Conservation (phyloP, 1,284 basidiomycete species). For the Exobasidium cylindrosporum region DNA sequence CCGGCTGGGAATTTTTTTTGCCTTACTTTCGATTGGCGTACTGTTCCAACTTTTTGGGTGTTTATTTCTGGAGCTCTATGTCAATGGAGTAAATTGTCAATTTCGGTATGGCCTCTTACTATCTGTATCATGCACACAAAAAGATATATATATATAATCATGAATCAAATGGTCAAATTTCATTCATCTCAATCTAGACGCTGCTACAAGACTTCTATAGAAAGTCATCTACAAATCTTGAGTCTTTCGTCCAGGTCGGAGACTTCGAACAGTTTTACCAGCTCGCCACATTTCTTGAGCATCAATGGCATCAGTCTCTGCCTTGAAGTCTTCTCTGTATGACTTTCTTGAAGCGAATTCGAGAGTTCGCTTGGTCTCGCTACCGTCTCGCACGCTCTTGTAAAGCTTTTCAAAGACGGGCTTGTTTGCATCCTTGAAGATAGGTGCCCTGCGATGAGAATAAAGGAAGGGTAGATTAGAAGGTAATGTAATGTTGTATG, state of each 20-base stretch:
- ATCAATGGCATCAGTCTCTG: slow-evolving; percentile 92
- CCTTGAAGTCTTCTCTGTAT: slow-evolving; percentile 89
- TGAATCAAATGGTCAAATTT: too few relatives aligned
- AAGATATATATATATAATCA: too few relatives aligned
- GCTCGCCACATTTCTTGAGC: slow-evolving; percentile 85
- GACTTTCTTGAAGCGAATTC: slow-evolving; percentile 91
- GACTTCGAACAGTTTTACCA: slow-evolving; percentile 48
- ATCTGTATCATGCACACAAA: too few relatives aligned
- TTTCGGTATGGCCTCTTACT: too few relatives aligned
- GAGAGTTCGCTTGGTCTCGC: slow-evolving; percentile 93
- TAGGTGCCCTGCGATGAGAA: slow-evolving; percentile 64
- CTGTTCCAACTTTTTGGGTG: too few relatives aligned
- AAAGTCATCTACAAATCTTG: neutral
- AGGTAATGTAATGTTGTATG: neutral
- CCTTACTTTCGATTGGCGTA: too few relatives aligned
- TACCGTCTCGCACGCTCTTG: slow-evolving; percentile 87
- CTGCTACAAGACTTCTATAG: too few relatives aligned
- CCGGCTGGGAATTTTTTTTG: neutral
- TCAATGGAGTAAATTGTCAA: too few relatives aligned
- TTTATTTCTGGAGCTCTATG: too few relatives aligned
- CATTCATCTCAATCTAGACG: too few relatives aligned
- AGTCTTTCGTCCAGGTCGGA: slow-evolving; percentile 39
- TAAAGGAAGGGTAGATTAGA: neutral
- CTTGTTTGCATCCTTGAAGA: slow-evolving; percentile 88
- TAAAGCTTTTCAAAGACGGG: slow-evolving; percentile 95